phyloP scores from a whole-genome alignment of 495 filamentous ascomycete species.

The Cairneyella variabilis region DNA sequence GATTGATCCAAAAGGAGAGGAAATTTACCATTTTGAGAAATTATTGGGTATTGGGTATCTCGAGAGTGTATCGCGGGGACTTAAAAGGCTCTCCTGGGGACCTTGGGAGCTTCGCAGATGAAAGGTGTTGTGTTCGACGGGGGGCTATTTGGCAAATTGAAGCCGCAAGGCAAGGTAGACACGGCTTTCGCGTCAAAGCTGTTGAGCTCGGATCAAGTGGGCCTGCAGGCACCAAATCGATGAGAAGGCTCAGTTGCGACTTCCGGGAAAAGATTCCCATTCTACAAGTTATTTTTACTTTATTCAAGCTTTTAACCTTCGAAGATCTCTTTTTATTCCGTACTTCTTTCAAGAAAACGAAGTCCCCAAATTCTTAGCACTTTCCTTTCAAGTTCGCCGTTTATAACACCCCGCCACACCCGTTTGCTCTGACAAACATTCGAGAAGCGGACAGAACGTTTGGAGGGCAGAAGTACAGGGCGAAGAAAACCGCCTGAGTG shows the following conservation, averaged over 20 bases:
- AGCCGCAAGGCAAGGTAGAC: conserved; percentile 22
- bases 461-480: neutral
- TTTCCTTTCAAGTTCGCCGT: neutral
- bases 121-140: conserved; percentile 3
- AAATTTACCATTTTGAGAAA: conserved; percentile 22
- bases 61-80: neutral
- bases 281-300: too few relatives aligned
- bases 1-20: neutral
- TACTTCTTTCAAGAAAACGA: too few relatives aligned
- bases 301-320: too few relatives aligned
- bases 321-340: too few relatives aligned
- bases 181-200: conserved; percentile 26
- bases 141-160: conserved; percentile 11
- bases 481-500: too few relatives aligned
- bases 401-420: conserved; percentile 24
- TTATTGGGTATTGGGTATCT: neutral
- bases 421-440: conserved; percentile 17
- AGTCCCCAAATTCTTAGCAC: neutral
- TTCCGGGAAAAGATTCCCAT: too few relatives aligned
- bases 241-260: too few relatives aligned
- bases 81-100: conserved; percentile 2
- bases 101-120: conserved; percentile 17
- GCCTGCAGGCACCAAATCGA: too few relatives aligned
- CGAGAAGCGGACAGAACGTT: conserved; percentile 20
- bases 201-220: too few relatives aligned